Evolutionary conservation across 2,329 filamentous ascomycete genomes (phyloP), one percentile per base, ranked within the genome.

Genomic region (Aspergillus sp.): DNA sequence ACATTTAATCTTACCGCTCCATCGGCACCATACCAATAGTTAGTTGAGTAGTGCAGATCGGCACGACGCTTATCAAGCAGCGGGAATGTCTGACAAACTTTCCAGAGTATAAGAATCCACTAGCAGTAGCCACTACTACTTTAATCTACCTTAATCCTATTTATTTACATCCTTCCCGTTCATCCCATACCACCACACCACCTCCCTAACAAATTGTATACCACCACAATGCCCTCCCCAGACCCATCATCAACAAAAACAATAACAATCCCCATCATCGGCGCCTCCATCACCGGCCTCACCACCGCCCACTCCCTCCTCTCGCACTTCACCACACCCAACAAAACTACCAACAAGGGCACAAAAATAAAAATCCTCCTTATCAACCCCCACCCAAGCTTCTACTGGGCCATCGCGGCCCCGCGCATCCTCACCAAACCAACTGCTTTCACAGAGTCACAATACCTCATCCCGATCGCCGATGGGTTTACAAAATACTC

Each of bases 351-450:
- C 7, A 28, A 7, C 30, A 32, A 32, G 10, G 12, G 30, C 4
- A 2, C 12, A 17, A 60, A 65, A 5, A 63, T 72, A 69, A 83
- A 84, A 59, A 73, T 88, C 47, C 80, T 81, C 56, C 74, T 87
- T 17, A 77, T 89, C 65, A 81, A 83, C 58, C 83, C 84, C 4
- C 81, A 81, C 13, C 74, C 78, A 4, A 75, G 80, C 43, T 85
- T 82, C 75, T 87, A 78, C 75, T 86, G 79, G 70, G 80, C 80
- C 43, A 72, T 82, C 23, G 84, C 80, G 1, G 80, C 84, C 2
- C 85, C 85, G 0, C 80, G 86, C 36, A 78, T 81, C 41, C 72
- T 85, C 32, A 77, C 80, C 28, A 83, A 82, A 28, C 77, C 81
- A 0, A 70, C 77, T 1, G 75, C 80, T 25, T 77, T 86, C 59